Base-by-base conservation (phyloP, 441 rosid genomes). In the Euphorbia celastroides region DNA sequence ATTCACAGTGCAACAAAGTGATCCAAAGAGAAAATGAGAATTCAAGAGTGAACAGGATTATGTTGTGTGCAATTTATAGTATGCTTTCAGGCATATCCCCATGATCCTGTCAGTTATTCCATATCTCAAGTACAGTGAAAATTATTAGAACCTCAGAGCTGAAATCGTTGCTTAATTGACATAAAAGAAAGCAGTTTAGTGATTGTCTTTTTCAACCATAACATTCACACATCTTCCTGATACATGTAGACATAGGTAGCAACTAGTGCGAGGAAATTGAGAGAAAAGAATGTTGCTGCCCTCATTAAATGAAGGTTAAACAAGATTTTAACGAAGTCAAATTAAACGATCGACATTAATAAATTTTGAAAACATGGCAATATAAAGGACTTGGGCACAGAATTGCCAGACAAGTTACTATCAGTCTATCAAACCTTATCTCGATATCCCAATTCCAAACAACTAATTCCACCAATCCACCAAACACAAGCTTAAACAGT, bases 331-430 rank as follows among this genome's bases (percentile, higher is more conserved):
- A 27, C 63, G 14, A 2, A 56, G 54, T 17, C 23, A 28, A 6
- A 19, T 46, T 42, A 14, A 58, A 30, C 44, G 5, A 44, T 14
- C 12, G 48, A 31, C 8, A 57, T 31, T 28, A 38, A 30, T 16
- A n/a, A 46, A 55, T 17, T 17, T 26, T 11, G 38, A 34, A n/a
- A 66, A 50, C 25, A 48, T 20, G 25, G 34, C 12, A 54, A 19
- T 36, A 32, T 1, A 19, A 36, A 36, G 31, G 23, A 42, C 11
- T 31, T 50, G 2, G 5, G 42, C 52, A 36, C 42, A 23, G 17
- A 28, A 55, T 52, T 62, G 38, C 67, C 26, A 28, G 13, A 11
- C 41, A 56, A 70, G 62, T 55, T 30, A 23, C 44, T 28, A 56
- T n/a, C n/a, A n/a, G n/a, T n/a, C 38, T 34, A 34, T 17, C 32